These are phyloP conservation scores for Postia placenta DNA, from an alignment of 768 basidiomycete species.

Conservation along the genomic window DNA sequence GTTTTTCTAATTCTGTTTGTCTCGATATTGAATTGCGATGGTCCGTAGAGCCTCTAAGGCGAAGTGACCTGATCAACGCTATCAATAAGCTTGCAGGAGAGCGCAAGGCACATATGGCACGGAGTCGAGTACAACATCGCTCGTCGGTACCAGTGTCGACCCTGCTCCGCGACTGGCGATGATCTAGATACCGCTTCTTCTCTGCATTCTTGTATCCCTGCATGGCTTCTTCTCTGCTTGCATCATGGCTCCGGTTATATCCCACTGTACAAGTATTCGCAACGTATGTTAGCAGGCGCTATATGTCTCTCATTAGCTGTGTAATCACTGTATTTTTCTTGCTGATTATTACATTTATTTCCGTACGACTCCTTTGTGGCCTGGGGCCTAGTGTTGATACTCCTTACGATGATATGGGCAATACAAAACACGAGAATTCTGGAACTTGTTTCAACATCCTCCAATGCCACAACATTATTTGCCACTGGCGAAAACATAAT, in stretches of 20 bases:
- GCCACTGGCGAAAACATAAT: too few relatives aligned
- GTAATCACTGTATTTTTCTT: conserved; percentile 5
- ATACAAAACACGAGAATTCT: too few relatives aligned
- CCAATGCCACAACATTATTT: too few relatives aligned
- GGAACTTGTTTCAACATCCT: too few relatives aligned
- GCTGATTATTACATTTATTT: too few relatives aligned
- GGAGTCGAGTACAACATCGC: conserved; percentile 14
- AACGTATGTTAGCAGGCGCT: conserved; percentile 9
- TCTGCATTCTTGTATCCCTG: background rate
- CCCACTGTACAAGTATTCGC: conserved; percentile 14
- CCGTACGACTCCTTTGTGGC: background rate
- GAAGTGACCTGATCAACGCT: conserved; percentile 73
- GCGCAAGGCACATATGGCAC: conserved; percentile 27
- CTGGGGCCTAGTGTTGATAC: too few relatives aligned
- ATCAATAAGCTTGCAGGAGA: conserved; percentile 78
- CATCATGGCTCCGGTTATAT: background rate
- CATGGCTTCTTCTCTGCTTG: background rate
- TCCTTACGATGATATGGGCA: too few relatives aligned
- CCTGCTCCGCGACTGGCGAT: background rate
- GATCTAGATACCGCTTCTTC: conserved; percentile 1
- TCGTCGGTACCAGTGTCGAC: conserved; percentile 10
- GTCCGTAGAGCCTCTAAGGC: conserved; percentile 68
- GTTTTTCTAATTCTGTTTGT: conserved; percentile 4
- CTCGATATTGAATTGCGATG: background rate
- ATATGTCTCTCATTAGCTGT: conserved; percentile 10